Base-by-base conservation (phyloP, 2,329 filamentous ascomycete species). In the Shiraia sp. region DNA sequence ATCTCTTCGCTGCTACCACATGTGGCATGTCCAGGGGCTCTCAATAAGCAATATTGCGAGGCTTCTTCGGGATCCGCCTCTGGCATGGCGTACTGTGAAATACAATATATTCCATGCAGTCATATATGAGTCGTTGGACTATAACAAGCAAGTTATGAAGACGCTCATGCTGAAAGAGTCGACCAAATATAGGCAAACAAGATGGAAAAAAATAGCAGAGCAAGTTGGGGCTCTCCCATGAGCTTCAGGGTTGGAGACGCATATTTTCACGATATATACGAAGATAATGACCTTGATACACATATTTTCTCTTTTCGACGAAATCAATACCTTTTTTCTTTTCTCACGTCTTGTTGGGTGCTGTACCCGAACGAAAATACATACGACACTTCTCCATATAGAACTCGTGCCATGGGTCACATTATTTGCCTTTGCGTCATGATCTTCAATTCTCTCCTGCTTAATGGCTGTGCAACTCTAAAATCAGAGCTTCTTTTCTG, bases 71-170 rank as follows among this genome's bases (percentile, higher is more conserved):
- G 55, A 67, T 23, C 63, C 62, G 9, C 64, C 65, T 12, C 49
- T 69, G 10, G 46, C 55, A 22, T 33, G 46, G 29, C 58, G 38
- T 28, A 68, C 66, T 5, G 62, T 66, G 9, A 34, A 28, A 9
- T 53, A 45, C 22, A 65, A 69, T 38, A 61, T 69, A 14, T 31
- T 65, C 6, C 57, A 65, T 32, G 61, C 63, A 6, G 48, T 68
- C 4, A 51, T 34, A 3, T 19, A 64, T 26, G 66, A 69, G 43
- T 47, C 36, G 13, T 45, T 69, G 36, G 55, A 55, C 30, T 68
- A 55, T 36, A 47, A 58, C 6, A 34, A 45, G 6, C 49, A 53
- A 14, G 47, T 47, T 10, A 40, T 67, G 38, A 57, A 37, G 32
- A 44, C 32, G 6, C 31, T 65, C 26, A 46, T 68, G 44, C 24